phyloP scores from a whole-genome alignment of 306 rosid species.

The Cicer chorassanicum region DNA sequence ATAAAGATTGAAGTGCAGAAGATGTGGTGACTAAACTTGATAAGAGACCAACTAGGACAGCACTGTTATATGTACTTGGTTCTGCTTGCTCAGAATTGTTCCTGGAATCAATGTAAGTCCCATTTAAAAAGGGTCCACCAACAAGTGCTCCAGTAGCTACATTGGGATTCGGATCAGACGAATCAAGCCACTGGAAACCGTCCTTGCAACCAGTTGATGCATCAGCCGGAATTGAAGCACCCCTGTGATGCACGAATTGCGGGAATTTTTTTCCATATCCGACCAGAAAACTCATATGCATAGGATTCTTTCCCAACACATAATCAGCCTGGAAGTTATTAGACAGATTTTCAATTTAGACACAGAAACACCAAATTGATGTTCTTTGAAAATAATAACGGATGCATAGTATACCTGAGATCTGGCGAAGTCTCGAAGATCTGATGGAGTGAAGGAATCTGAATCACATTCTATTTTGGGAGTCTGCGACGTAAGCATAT shows the following conservation, averaged over 20 bases:
- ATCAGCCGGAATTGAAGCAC: constrained; percentile 84
- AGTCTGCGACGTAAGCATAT: constrained; percentile 82
- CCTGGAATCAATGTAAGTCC: constrained; percentile 70
- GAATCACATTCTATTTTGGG: constrained; percentile 65
- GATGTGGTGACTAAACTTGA: constrained; percentile 93
- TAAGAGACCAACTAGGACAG: constrained; percentile 82
- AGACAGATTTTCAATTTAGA: constrained; percentile 26
- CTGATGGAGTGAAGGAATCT: constrained; percentile 63
- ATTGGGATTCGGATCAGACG: constrained; percentile 83
- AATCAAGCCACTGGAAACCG: constrained; percentile 76
- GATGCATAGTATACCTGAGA: constrained; percentile 69
- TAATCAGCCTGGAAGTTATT: constrained; percentile 73
- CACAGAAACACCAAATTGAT: constrained; percentile 16
- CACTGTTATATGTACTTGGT: constrained; percentile 93
- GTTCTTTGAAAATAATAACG: constrained; percentile 32
- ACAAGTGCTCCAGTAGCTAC: constrained; percentile 90
- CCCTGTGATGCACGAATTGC: constrained; percentile 90
- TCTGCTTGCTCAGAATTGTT: constrained; percentile 88
- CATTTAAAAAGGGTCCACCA: constrained; percentile 91
- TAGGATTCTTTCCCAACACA: constrained; percentile 86
- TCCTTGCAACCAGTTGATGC: constrained; percentile 67
- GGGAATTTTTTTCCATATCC: constrained; percentile 90
- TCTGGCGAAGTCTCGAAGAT: constrained; percentile 76
- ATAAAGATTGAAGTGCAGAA: constrained; percentile 71
- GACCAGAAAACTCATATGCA: constrained; percentile 82